phyloP scores from a whole-genome alignment of 2,329 filamentous ascomycete species.

The Paecilomyces sp. region DNA sequence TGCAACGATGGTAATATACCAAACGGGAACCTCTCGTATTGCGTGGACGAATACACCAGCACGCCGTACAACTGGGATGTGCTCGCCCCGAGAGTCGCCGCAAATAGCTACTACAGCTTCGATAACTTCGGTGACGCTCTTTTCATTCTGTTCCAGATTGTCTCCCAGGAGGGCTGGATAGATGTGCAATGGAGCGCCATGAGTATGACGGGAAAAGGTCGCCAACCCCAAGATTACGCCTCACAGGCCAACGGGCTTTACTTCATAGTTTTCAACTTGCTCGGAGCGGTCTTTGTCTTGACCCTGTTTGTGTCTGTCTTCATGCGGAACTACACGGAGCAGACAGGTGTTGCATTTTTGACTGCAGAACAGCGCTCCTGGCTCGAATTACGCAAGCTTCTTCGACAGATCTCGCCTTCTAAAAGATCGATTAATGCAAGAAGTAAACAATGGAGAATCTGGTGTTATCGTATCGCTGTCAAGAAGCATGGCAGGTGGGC shows the following conservation, averaged over 20 bases:
- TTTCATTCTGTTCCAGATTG: constrained; percentile 97
- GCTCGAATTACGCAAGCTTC: constrained; percentile 86
- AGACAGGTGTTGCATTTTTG: constrained; percentile 92
- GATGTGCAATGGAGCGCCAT: constrained; percentile 85
- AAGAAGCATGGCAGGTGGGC: constrained; percentile 95
- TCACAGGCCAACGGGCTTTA: constrained; percentile 84
- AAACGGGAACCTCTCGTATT: constrained; percentile 56
- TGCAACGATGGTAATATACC: constrained; percentile 67
- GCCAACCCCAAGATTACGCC: constrained; percentile 63
- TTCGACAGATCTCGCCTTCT: constrained; percentile 88
- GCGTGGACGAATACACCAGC: constrained; percentile 74
- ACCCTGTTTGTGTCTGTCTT: constrained; percentile 98
- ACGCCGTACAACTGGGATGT: constrained; percentile 78
- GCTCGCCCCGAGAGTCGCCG: constrained; percentile 70
- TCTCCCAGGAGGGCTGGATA: constrained; percentile 96
- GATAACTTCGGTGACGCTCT: constrained; percentile 90
- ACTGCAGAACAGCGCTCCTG: constrained; percentile 95
- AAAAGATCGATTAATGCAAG: constrained; percentile 79
- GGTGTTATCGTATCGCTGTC: constrained; percentile 91
- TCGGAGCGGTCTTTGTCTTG: constrained; percentile 92
- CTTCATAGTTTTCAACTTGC: constrained; percentile 92
- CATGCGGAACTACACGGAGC: constrained; percentile 99
- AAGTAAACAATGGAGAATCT: constrained; percentile 72
- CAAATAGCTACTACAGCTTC: constrained; percentile 83
- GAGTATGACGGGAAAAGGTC: constrained; percentile 67